Evolutionary conservation across 768 basidiomycete species (phyloP), one percentile per base, ranked within the genome.

Genomic region (Lentinula raphanica): DNA sequence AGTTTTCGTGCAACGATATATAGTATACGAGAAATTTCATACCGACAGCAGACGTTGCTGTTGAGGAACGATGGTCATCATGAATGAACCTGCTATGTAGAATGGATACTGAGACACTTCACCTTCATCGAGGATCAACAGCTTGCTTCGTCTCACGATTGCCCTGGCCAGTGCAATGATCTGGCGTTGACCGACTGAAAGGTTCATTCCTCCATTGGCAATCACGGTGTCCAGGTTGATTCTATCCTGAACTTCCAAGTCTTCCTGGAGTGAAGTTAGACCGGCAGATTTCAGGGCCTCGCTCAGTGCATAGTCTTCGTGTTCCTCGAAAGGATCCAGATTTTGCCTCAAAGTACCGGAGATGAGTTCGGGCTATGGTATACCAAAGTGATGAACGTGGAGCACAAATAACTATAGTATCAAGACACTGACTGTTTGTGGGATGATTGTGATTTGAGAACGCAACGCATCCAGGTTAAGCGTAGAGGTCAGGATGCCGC

Each of bases 91-190:
- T n/a, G n/a, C n/a, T n/a, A n/a, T 80, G 59, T 12, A 54, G 1
- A 28, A 32, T 12, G 19, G 42, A 3, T n/a, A 15, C 8, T 5
- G 12, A 15, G 8, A 39, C 31, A 19, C 12, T 21, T 25, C n/a
- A 55, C 54, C 56, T 58, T 62, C 61, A 29, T 62, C 61, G 7
- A 62, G 29, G 19, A 62, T 62, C 6, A 62, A 21, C 12, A 62
- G 25, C 32, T 62, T 62, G 58, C 54, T 55, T 31, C 21, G 21
- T 45, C 54, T 42, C 19, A 55, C 21, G n/a, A 88, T 87, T 1
- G 87, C 87, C 56, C 87, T 76, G 5, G 87, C 87, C 84, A 88
- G 84, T 64, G 86, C 86, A 13, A 88, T 73, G 28, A 88, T 68
- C 65, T 88, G 87, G 64, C 86, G 54, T 35, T 55, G 54, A 8